Conservation (phyloP, 768 basidiomycete species). For the Suillus hirtellus region DNA sequence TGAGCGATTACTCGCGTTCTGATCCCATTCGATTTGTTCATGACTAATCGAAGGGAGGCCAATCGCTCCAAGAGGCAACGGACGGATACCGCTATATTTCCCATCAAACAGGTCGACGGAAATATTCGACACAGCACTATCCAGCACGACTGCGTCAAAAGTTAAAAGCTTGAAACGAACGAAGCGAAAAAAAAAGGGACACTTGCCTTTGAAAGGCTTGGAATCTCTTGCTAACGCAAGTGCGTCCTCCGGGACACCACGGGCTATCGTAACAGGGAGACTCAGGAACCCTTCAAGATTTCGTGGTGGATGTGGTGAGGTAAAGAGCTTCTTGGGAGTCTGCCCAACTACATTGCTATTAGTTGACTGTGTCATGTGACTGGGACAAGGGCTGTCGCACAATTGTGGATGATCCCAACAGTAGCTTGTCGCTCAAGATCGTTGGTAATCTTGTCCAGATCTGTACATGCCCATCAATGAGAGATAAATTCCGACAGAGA, state of each 20-base stretch:
- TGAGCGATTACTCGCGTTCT: conserved; percentile 42
- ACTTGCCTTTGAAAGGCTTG: conserved; percentile 57
- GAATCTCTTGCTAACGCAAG: conserved; percentile 61
- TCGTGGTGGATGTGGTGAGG: conserved; percentile 69
- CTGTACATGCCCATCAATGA: conserved; percentile 36
- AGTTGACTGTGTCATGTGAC: conserved; percentile 2
- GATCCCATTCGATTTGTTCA: conserved; percentile 72
- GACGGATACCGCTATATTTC: conserved; percentile 56
- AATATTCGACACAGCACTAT: conserved; percentile 41
- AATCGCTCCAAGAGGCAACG: conserved; percentile 60
- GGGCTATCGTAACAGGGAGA: conserved; percentile 67
- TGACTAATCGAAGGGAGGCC: conserved; percentile 60
- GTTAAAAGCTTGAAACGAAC: neutral
- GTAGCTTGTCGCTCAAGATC: conserved; percentile 89
- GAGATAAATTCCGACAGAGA: neutral
- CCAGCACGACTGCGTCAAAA: conserved; percentile 41
- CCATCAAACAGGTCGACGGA: conserved; percentile 43
- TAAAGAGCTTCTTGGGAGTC: conserved; percentile 87
- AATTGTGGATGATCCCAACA: conserved; percentile 94
- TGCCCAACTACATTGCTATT: conserved; percentile 66
- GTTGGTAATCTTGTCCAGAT: conserved; percentile 84
- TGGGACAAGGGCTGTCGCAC: conserved; percentile 40
- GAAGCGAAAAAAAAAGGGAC: neutral
- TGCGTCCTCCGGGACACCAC: conserved; percentile 85
- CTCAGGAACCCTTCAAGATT: conserved; percentile 70